Conservation (phyloP, 768 basidiomycete species). For the Termitomyces sp. region DNA sequence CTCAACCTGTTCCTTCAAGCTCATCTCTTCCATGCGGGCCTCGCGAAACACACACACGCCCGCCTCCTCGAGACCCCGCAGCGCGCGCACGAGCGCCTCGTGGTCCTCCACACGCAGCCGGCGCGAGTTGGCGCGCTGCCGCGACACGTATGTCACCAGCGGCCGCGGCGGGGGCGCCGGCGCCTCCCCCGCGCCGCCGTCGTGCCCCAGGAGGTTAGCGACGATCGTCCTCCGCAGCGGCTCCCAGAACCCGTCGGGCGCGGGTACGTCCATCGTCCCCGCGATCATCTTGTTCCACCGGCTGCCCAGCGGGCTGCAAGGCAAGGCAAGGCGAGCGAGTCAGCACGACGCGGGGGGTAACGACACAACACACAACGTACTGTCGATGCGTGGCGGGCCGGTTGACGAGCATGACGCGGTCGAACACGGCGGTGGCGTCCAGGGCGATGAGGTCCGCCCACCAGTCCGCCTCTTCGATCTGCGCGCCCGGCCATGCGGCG, state of each 20-base stretch:
- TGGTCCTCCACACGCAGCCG: conserved; percentile 43
- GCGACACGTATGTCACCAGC: conserved; percentile 51
- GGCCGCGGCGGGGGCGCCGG: conserved; percentile 14
- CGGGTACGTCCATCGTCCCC: conserved; percentile 24
- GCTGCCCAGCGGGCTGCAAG: conserved; percentile 20
- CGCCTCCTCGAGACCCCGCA: conserved; percentile 43
- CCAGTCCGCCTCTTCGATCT: conserved; percentile 52
- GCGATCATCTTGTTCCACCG: conserved; percentile 32
- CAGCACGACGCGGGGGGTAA: conserved; percentile 1
- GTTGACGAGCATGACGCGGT: conserved; percentile 54
- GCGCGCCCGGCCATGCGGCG: conserved; percentile 52
- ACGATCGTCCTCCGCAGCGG: conserved; percentile 25
- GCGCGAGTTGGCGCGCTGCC: conserved; percentile 39
- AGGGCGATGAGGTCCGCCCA: conserved; percentile 53
- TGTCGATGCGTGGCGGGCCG: conserved; percentile 53
- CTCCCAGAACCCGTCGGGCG: conserved; percentile 25
- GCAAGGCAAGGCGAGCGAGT: background rate
- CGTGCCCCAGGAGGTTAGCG: conserved; percentile 26
- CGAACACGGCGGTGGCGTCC: conserved; percentile 50
- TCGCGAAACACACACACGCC: conserved; percentile 46
- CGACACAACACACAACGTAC: too few species aligned
- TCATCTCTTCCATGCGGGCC: conserved; percentile 32
- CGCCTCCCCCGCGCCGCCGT: conserved; percentile 4
- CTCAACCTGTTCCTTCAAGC: conserved; percentile 57
- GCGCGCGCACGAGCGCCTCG: conserved; percentile 36